phyloP scores from a whole-genome alignment of 805 yeast genomes.

The Spathaspora boniae region DNA sequence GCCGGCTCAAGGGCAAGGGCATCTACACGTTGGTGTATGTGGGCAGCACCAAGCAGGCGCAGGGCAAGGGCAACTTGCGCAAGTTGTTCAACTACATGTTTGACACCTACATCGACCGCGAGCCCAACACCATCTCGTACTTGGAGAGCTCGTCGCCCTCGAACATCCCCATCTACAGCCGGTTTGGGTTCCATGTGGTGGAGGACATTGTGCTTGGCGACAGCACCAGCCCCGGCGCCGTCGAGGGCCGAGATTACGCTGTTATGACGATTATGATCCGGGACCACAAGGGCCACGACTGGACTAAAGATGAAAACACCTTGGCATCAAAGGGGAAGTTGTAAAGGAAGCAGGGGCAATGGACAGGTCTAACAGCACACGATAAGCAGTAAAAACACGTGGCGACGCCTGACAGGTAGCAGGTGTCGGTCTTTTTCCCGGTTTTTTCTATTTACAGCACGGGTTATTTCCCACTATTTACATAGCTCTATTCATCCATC shows the following conservation, averaged over 20 bases:
- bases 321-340: constrained; percentile 11
- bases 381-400: no score
- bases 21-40: constrained; percentile 44
- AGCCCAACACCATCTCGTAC: constrained; percentile 38
- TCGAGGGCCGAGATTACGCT: constrained; percentile 39
- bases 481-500: constrained; percentile 33
- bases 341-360: no score
- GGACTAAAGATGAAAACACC: constrained; percentile 22
- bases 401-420: no score
- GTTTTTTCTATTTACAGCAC: constrained; percentile 1
- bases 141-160: constrained; percentile 45
- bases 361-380: no score
- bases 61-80: constrained; percentile 57
- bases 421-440: neutral
- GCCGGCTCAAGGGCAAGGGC: constrained; percentile 31
- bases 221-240: constrained; percentile 16
- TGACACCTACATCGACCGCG: constrained; percentile 41
- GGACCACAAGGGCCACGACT: constrained; percentile 31
- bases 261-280: constrained; percentile 45
- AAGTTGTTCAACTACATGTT: constrained; percentile 49
- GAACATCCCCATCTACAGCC: constrained; percentile 52
- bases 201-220: constrained; percentile 47
- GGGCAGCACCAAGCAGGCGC: constrained; percentile 41
- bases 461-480: neutral
- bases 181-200: constrained; percentile 48